phyloP scores from a whole-genome alignment of 306 rosid genomes.

The Phaseolus lunatus region DNA sequence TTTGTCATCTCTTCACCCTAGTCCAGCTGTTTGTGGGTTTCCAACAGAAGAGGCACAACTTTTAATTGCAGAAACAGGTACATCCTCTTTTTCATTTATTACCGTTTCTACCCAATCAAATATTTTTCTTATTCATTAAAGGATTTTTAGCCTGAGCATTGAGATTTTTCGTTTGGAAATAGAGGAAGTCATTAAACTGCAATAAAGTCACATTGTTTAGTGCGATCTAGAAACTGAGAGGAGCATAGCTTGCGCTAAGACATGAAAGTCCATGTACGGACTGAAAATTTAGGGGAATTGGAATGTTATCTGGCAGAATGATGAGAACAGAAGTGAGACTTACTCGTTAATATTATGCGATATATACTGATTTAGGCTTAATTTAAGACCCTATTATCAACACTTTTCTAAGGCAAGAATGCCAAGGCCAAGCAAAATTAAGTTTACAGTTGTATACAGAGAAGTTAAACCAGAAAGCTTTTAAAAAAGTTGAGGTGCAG shows the following conservation, averaged over 20 bases:
- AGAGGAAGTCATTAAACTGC: not conserved
- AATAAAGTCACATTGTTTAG: slow-evolving; percentile 3
- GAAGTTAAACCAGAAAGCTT: not conserved
- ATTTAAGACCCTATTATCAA: not conserved
- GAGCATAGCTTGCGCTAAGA: not conserved
- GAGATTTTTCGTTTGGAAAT: slow-evolving; percentile 15
- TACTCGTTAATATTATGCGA: not conserved
- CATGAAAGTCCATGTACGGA: slow-evolving; percentile 10
- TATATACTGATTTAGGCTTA: not conserved
- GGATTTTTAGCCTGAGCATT: not conserved
- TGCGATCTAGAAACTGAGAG: not conserved
- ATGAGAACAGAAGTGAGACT: not conserved
- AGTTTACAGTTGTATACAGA: not conserved
- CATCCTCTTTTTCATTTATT: slow-evolving; percentile 9
- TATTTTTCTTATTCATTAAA: slow-evolving; percentile 26
- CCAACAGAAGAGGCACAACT: slow-evolving; percentile 90
- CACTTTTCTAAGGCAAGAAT: not conserved
- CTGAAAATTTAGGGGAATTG: slow-evolving; percentile 22
- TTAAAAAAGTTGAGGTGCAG: not conserved
- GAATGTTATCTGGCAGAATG: slow-evolving; percentile 7
- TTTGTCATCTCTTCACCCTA: slow-evolving; percentile 92
- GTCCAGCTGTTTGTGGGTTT: slow-evolving; percentile 97
- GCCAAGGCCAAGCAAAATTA: not conserved
- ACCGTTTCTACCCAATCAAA: slow-evolving; percentile 13
- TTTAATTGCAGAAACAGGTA: slow-evolving; percentile 89